Evolutionary conservation across 2,329 filamentous ascomycete species (phyloP).

Genomic region (Penicillium digitatum): DNA sequence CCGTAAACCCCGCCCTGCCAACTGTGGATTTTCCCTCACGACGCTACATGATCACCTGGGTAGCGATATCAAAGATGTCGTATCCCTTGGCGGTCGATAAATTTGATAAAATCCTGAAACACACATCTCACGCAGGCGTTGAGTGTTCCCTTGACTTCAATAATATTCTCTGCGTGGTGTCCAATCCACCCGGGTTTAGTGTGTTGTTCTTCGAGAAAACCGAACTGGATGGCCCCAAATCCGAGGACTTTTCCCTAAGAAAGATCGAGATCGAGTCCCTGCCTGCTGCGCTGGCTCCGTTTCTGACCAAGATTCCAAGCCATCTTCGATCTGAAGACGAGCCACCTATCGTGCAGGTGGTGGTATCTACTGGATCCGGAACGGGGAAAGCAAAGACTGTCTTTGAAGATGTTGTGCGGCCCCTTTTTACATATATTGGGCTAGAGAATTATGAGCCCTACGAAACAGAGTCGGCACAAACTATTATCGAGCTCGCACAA

Average conservation of each 20-base stretch:
- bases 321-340: constrained; percentile 18
- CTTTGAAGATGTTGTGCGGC: constrained; percentile 54
- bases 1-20: neutral
- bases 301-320: constrained; percentile 19
- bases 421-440: constrained; percentile 51
- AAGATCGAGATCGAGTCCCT: constrained; percentile 17
- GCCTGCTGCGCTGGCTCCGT: constrained; percentile 14
- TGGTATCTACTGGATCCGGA: constrained; percentile 67
- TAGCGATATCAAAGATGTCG: neutral
- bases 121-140: constrained; percentile 10
- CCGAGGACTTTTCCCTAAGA: constrained; percentile 8
- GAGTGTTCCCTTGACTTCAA: constrained; percentile 17
- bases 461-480: constrained; percentile 60
- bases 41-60: neutral
- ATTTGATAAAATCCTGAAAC: constrained; percentile 17
- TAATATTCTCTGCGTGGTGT: constrained; percentile 28
- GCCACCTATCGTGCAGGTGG: constrained; percentile 47
- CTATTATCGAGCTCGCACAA: constrained; percentile 61
- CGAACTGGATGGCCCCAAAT: neutral
- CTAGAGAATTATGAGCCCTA: constrained; percentile 53
- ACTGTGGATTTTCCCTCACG: neutral
- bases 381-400: constrained; percentile 55
- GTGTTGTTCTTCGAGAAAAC: constrained; percentile 24
- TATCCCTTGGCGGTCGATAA: constrained; percentile 3
- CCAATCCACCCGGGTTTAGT: constrained; percentile 7